Evolutionary conservation across 176 grass and related monocot species (phyloP).

Genomic region (Oryza rufipogon): DNA sequence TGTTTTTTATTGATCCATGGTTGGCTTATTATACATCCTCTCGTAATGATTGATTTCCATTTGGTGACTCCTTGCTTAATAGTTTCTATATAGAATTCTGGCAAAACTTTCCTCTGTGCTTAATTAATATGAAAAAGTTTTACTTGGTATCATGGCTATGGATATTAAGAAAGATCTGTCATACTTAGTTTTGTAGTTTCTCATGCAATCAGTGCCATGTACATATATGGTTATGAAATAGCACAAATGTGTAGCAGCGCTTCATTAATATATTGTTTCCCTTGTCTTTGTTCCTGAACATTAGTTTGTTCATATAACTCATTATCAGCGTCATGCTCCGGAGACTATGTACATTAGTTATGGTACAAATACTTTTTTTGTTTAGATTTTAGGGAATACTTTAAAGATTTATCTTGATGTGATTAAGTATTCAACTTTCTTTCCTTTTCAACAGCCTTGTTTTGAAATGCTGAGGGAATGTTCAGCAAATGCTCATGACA

Average conservation of each 20-base stretch:
- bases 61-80: slow-evolving; percentile 58
- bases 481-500: not conserved
- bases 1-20: no score
- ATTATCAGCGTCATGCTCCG: not conserved
- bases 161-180: slow-evolving; percentile 36
- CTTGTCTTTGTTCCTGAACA: not conserved
- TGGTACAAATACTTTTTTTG: not conserved
- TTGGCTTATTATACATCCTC: no score
- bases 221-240: not conserved
- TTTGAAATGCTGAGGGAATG: not conserved
- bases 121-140: slow-evolving; percentile 69
- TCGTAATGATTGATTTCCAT: slow-evolving; percentile 82
- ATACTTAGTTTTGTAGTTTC: slow-evolving; percentile 20
- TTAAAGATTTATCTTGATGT: not conserved
- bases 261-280: not conserved
- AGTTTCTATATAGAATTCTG: slow-evolving; percentile 25
- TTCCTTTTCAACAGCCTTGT: slow-evolving; percentile 3
- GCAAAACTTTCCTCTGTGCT: not conserved
- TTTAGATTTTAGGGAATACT: not conserved
- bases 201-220: slow-evolving; percentile 6
- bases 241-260: not conserved
- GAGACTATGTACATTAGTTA: not conserved
- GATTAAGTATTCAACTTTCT: slow-evolving; percentile 7
- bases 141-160: slow-evolving; percentile 88
- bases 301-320: not conserved